Evolutionary conservation across 2,329 filamentous ascomycete species (phyloP).

Genomic region (Thelonectria olida): DNA sequence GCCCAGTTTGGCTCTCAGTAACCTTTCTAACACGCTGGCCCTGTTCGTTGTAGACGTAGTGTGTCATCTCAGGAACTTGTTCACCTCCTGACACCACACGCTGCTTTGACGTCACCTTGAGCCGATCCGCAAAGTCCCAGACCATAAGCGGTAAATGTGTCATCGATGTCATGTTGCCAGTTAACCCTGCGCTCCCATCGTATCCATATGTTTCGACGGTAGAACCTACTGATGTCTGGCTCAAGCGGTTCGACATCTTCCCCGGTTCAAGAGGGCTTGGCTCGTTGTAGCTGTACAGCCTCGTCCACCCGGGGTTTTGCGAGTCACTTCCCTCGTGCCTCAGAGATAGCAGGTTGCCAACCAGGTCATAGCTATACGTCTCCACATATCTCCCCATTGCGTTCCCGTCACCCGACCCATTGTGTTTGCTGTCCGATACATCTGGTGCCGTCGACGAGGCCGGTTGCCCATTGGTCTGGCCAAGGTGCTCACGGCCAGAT

Average conservation of each 20-base stretch:
- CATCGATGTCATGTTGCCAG: conserved; percentile 16
- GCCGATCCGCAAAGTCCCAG: conserved; percentile 16
- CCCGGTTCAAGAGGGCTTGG: neutral
- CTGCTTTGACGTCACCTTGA: neutral
- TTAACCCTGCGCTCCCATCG: neutral
- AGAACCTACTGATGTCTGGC: neutral
- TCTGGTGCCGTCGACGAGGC: neutral
- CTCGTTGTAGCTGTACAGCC: neutral
- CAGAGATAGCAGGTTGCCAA: neutral
- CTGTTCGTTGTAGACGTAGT: conserved; percentile 18
- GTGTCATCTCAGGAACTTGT: conserved; percentile 16
- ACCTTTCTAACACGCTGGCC: conserved; percentile 22
- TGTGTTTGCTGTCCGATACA: too few species aligned
- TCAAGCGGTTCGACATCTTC: neutral
- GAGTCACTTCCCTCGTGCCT: neutral
- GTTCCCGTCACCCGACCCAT: neutral
- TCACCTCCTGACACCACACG: neutral
- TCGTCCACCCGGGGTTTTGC: neutral
- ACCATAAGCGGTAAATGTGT: neutral
- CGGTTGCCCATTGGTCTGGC: neutral
- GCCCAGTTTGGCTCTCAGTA: neutral
- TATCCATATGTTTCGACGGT: neutral
- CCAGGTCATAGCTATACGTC: neutral
- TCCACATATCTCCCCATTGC: neutral
- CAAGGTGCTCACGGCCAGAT: neutral